phyloP scores from a whole-genome alignment of 139 green algal species.

The Auxenochlorella pyrenoidosa region DNA sequence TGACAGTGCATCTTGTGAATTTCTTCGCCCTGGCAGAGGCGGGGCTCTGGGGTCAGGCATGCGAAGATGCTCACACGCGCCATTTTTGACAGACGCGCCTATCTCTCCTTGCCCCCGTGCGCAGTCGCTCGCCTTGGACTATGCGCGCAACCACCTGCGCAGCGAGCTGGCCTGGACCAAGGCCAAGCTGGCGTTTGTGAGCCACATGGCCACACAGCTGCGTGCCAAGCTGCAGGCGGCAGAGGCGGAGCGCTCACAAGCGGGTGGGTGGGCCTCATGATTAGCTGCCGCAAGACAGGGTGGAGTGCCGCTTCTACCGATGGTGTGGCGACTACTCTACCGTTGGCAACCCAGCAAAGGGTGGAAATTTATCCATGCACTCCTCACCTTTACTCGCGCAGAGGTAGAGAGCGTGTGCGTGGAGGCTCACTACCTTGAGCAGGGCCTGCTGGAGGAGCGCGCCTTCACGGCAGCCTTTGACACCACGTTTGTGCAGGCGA shows the following conservation, averaged over 20 bases:
- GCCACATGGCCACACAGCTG: conserved; percentile 37
- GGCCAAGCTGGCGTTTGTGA: conserved; percentile 51
- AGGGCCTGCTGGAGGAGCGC: conserved; percentile 35
- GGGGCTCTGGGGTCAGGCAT: no score
- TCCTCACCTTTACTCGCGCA: no score
- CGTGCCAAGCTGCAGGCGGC: conserved; percentile 29
- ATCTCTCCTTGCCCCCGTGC: not conserved
- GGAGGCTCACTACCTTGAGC: conserved; percentile 50
- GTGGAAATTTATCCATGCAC: no score
- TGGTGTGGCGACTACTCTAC: no score
- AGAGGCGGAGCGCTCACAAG: conserved; percentile 26
- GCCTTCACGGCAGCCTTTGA: conserved; percentile 44
- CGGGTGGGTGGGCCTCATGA: not conserved
- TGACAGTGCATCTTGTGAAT: no score
- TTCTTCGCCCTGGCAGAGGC: no score
- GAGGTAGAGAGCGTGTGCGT: conserved; percentile 54
- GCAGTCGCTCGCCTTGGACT: conserved; percentile 3
- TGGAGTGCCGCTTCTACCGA: no score
- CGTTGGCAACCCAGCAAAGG: no score
- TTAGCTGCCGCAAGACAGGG: no score
- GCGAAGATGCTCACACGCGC: no score
- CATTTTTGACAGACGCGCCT: no score
- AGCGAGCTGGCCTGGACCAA: conserved; percentile 37
- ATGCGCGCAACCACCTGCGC: conserved; percentile 12
- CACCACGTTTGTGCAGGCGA: conserved; percentile 48